phyloP scores from a whole-genome alignment of 805 yeast genomes.

The Ogataea corticis region DNA sequence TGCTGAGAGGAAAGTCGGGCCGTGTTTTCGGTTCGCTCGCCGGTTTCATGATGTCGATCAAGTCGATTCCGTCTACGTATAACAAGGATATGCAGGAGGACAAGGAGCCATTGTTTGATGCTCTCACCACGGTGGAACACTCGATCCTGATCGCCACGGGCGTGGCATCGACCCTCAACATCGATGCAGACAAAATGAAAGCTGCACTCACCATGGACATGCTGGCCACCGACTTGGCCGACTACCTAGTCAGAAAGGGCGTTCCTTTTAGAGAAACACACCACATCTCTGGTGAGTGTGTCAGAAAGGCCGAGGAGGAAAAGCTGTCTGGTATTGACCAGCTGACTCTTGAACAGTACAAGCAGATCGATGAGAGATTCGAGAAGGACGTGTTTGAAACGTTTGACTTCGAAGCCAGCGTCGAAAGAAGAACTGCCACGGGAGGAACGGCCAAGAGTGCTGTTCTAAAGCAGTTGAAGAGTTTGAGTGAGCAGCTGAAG shows the following conservation, averaged over 20 bases:
- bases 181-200: conserved; percentile 75
- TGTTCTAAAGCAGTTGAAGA: conserved; percentile 68
- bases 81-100: conserved; percentile 99
- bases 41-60: conserved; percentile 94
- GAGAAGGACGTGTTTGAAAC: conserved; percentile 76
- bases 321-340: conserved; percentile 83
- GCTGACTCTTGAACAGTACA: conserved; percentile 73
- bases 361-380: conserved; percentile 78
- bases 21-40: conserved; percentile 93
- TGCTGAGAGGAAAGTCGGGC: conserved; percentile 95
- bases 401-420: conserved; percentile 91
- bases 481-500: conserved; percentile 26
- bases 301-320: conserved; percentile 80
- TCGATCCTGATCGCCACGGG: conserved; percentile 95
- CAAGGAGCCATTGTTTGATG: conserved; percentile 96
- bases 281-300: conserved; percentile 98
- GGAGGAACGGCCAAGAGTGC: conserved; percentile 97
- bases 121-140: conserved; percentile 86
- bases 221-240: conserved; percentile 98
- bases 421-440: conserved; percentile 93
- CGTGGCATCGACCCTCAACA: conserved; percentile 81
- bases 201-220: conserved; percentile 95
- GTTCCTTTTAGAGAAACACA: conserved; percentile 99
- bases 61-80: conserved; percentile 97
- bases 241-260: conserved; percentile 94